Percentiles rank a stretch among this genome's conserved stretches.
phyloP scores from a whole-genome alignment of 1,284 basidiomycete genomes.

The Rhizoctonia solani region DNA sequence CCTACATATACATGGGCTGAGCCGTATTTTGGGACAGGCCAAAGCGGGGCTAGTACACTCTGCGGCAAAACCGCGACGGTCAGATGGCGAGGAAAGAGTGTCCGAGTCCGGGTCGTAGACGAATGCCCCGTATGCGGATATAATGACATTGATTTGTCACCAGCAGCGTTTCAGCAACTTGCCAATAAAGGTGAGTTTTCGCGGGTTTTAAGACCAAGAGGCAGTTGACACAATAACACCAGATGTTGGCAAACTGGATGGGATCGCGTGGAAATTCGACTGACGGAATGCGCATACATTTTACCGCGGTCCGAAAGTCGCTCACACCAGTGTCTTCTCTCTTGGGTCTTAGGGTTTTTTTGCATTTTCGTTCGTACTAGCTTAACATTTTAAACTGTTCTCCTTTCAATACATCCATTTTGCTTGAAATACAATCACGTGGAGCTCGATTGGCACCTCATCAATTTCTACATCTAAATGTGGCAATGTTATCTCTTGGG shows the following conservation, averaged over 20 bases:
- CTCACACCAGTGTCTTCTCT: too few relatives aligned
- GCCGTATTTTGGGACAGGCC: neutral
- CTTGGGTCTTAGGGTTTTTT: too few relatives aligned
- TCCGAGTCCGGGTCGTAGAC: neutral
- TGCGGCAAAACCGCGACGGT: slow-evolving; percentile 8
- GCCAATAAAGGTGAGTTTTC: neutral
- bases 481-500: too few relatives aligned
- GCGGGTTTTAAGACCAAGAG: neutral
- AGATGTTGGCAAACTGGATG: neutral
- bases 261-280: slow-evolving; percentile 1
- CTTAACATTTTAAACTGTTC: too few relatives aligned
- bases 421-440: too few relatives aligned
- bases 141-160: slow-evolving; percentile 7
- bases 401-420: too few relatives aligned
- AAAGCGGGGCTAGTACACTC: neutral
- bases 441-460: too few relatives aligned
- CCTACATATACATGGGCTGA: neutral
- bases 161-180: slow-evolving; percentile 2
- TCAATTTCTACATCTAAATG: too few relatives aligned
- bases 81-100: neutral
- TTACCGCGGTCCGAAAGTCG: too few relatives aligned
- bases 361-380: too few relatives aligned
- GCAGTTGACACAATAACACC: neutral
- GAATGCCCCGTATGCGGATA: neutral
- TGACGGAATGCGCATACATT: neutral